These are phyloP conservation scores for Heracleum sosnowskyi DNA, from an alignment of 129 eudicot species.

Conservation along the genomic window DNA sequence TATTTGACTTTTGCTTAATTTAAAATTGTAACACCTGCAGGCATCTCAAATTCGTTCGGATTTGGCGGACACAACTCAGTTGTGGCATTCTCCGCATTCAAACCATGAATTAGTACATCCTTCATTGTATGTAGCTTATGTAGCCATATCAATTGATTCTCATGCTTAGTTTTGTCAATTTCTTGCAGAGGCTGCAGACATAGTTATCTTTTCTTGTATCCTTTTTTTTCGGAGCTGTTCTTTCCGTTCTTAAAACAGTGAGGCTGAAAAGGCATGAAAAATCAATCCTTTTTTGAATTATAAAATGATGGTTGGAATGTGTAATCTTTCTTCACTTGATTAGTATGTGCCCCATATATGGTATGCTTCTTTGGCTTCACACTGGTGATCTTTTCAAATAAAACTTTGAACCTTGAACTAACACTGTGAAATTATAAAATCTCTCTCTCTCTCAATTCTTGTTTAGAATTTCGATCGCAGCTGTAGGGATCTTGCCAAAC, in stretches of 20 bases:
- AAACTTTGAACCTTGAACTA: too few species aligned
- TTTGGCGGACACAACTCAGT: conserved; percentile 97
- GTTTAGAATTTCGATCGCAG: too few species aligned
- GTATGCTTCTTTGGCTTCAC: neutral
- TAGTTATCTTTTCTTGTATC: neutral
- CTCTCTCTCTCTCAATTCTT: too few species aligned
- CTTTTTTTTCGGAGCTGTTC: neutral
- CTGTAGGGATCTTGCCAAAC: too few species aligned
- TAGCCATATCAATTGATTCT: neutral
- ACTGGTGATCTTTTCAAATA: neutral
- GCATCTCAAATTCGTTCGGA: conserved; percentile 88
- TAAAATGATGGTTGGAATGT: neutral
- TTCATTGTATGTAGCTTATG: neutral
- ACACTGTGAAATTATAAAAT: too few species aligned
- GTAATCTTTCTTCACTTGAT: neutral
- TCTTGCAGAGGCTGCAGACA: conserved; percentile 16
- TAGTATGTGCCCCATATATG: neutral
- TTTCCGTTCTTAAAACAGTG: neutral
- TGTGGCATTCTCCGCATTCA: conserved; percentile 88
- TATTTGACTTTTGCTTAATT: conserved; percentile 4
- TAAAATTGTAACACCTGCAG: conserved; percentile 35
- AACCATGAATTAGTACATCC: conserved; percentile 39
- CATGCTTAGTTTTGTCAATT: neutral
- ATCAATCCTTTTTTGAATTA: neutral
- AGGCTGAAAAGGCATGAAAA: conserved; percentile 1